Base-by-base conservation (phyloP, 2,329 filamentous ascomycete genomes). In the Cephalotrichum gorgonifer region DNA sequence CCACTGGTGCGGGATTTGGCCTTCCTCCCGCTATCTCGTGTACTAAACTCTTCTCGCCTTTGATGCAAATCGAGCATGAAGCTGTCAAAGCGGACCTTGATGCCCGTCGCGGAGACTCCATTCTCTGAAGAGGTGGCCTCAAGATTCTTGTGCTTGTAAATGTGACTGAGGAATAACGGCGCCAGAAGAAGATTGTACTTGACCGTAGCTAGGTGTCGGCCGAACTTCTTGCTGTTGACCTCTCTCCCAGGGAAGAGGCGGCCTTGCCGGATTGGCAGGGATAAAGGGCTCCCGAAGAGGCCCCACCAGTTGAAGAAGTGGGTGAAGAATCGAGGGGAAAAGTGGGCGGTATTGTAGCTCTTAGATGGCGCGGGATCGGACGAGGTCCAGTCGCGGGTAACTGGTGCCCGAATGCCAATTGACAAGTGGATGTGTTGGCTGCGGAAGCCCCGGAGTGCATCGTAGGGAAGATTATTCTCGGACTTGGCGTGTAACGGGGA, bases 271-370 rank as follows among this genome's bases (percentile, higher is more conserved):
- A 98, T 85, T 11, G 93, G 94, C 26, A 98, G 74, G 11, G 91
- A 94, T 83, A 97, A 89, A 8, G 91, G 86, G 1, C 91, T 90
- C 8, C 89, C 89, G 65, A 98, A 98, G 56, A 97, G 81, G 1
- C 86, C 91, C 89, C 90, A 97, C 93, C 93, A 98, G 50, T 83
- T 82, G 69, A 90, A 97, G 72, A 98, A 98, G 63, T 98, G 93
- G 0, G 91, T 96, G 64, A 98, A 98, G 71, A 98, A 95, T 8
- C 90, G 83, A 6, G 93, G 93, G 2, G 87, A 93, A 27, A 98
- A 76, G 64, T 98, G 94, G 1, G 97, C 86, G 0, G 91, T 89
- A 62, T 98, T 98, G 71, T 98, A 98, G 61, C 91, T 97, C 54
- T 83, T 79, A 1, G 90, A 94, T 3, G 85, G 79, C 54, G 86